Evolutionary conservation across 129 eudicot genomes (phyloP), one percentile per base, ranked within the genome.

Genomic region (Tanacetum coccineum): DNA sequence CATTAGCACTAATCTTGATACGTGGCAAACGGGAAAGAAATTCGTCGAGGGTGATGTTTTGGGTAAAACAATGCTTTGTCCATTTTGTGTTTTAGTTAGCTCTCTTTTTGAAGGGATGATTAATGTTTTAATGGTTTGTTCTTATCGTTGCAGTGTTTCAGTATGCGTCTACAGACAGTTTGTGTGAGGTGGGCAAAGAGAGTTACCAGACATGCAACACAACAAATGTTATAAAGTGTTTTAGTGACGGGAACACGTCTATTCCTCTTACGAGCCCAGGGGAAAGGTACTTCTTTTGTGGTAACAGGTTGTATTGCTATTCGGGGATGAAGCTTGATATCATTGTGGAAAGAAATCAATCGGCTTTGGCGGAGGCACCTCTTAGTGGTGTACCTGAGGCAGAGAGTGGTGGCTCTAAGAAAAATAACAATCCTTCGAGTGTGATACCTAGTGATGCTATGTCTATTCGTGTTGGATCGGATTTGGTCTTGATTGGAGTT

Each of bases 271-370:
- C 84, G 3, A 74, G 21, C 42, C 86, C 90, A 0, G 96, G 96
- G 14, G 90, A 83, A 40, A 74, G 73, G 45, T 86, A 81, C 62
- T 89, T 86, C 42, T 42, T 86, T 7, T 81, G 94, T 55, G 90
- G 90, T 4, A 85, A 85, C 67, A 77, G 74, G 69, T 51, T 89
- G 65, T 84, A 83, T 25, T 89, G 96, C 19, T 81, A 71, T 15
- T 87, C 87, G 0, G 96, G 96, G 36, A 85, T 89, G 96, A 89
- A 89, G 67, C 82, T 89, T 44, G 90, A 79, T n/a, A 87, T 89
- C 5, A 6, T 45, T 1, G 89, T 80, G 1, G 80, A 79, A 18
- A 78, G 45, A 45, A 53, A 64, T 73, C 76, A 70, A 26, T 76
- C 74, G 10, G 70, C 77, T 4, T 2, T 26, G 0, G 70, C 74